Evolutionary conservation across 768 basidiomycete genomes (phyloP).

Genomic region (Agrocybe chaxingu): DNA sequence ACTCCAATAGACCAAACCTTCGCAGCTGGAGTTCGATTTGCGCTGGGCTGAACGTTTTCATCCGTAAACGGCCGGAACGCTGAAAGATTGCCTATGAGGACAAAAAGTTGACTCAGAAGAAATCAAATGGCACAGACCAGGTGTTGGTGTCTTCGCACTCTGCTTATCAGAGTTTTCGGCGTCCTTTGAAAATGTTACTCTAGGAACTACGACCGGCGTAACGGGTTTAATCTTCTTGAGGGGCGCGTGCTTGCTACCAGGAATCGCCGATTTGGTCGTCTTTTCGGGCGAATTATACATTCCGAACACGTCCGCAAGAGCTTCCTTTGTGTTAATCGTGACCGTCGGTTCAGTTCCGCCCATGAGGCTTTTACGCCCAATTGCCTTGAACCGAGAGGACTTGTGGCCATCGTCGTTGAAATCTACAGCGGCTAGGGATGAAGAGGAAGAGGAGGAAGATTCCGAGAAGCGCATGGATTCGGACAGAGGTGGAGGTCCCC

Average conservation of each 20-base stretch:
- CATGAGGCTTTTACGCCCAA: constrained; percentile 43
- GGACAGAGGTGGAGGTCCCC: constrained; percentile 62
- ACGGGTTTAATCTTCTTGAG: constrained; percentile 65
- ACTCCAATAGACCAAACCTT: constrained; percentile 30
- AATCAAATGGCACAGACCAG: constrained; percentile 18
- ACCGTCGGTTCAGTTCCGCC: constrained; percentile 73
- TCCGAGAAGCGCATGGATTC: constrained; percentile 30
- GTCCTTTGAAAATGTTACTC: constrained; percentile 27
- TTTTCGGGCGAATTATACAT: constrained; percentile 95
- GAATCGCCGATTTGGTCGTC: constrained; percentile 49
- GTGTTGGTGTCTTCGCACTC: constrained; percentile 35
- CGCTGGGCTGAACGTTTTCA: constrained; percentile 40
- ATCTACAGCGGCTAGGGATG: constrained; percentile 41
- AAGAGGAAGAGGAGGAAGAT: constrained; percentile 31
- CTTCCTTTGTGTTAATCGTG: constrained; percentile 96
- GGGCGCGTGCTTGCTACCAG: constrained; percentile 73
- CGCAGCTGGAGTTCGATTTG: constrained; percentile 42
- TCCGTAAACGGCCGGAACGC: constrained; percentile 72
- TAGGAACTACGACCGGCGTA: constrained; percentile 37
- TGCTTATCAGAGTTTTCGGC: constrained; percentile 40
- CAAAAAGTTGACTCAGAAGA: constrained; percentile 1
- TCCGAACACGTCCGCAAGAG: constrained; percentile 88
- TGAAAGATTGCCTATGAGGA: constrained; percentile 19
- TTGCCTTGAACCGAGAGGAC: constrained; percentile 35
- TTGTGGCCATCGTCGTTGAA: constrained; percentile 60